phyloP scores from a whole-genome alignment of 495 filamentous ascomycete species.

The Pyronema domesticum region DNA sequence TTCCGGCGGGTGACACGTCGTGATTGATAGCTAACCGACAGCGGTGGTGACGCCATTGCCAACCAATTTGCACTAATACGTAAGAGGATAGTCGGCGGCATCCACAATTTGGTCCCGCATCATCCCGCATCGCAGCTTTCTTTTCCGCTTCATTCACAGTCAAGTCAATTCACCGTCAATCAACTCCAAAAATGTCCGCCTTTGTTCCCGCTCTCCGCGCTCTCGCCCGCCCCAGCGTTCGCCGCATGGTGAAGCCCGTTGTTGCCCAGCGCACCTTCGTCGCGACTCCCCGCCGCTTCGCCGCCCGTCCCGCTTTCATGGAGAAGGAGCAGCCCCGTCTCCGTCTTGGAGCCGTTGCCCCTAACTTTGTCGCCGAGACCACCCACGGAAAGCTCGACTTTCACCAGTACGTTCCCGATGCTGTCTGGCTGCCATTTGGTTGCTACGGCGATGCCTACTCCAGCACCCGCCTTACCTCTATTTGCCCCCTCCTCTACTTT shows the following conservation, averaged over 20 bases:
- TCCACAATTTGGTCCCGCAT: too few species aligned
- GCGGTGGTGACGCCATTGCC: too few species aligned
- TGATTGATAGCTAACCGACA: too few species aligned
- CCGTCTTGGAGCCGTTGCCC: conserved; percentile 41
- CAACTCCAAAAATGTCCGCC: conserved; percentile 4
- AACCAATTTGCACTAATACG: too few species aligned
- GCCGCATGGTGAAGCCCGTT: background rate
- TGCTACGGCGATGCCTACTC: background rate
- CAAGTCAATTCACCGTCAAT: background rate
- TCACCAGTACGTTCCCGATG: conserved; percentile 27
- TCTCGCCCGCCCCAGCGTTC: conserved; percentile 1
- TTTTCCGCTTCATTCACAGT: too few species aligned
- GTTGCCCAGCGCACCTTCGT: conserved; percentile 6
- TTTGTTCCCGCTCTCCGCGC: conserved; percentile 10
- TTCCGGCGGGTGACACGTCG: too few species aligned
- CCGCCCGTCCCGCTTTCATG: background rate
- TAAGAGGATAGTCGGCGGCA: too few species aligned
- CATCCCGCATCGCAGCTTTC: too few species aligned
- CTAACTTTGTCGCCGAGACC: conserved; percentile 48
- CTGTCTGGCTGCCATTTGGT: background rate
- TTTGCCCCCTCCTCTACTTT: background rate
- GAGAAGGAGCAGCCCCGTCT: conserved; percentile 39
- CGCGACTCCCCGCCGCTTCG: background rate
- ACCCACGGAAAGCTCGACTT: conserved; percentile 52
- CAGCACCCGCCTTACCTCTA: background rate